These are phyloP conservation scores for Xerocomellus intermedius DNA, from an alignment of 768 basidiomycete genomes.

Conservation along the genomic window DNA sequence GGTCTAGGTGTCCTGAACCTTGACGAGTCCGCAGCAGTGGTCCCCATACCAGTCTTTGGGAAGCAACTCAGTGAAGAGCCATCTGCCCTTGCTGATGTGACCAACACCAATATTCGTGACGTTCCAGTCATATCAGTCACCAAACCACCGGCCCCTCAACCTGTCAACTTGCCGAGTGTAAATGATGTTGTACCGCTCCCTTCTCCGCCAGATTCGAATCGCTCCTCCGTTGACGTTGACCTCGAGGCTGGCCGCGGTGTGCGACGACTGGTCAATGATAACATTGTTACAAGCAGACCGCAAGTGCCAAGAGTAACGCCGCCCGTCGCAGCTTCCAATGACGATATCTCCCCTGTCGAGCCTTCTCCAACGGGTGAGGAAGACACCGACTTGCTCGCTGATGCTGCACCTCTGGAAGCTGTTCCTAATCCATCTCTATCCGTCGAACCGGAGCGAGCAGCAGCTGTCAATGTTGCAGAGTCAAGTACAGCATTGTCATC, in stretches of 20 bases:
- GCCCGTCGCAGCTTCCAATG: conserved; percentile 10
- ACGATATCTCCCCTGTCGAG: conserved; percentile 18
- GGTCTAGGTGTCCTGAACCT: conserved; percentile 45
- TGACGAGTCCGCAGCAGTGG: conserved; percentile 49
- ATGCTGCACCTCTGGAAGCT: conserved; percentile 38
- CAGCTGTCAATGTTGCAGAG: conserved; percentile 6
- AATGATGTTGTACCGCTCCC: conserved; percentile 52
- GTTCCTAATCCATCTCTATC: conserved; percentile 32
- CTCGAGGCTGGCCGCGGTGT: conserved; percentile 43
- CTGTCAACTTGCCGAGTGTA: conserved; percentile 66
- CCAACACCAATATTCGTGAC: conserved; percentile 20
- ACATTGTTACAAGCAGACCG: conserved; percentile 14
- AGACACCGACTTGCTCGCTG: conserved; percentile 52
- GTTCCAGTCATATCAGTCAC: conserved; percentile 62
- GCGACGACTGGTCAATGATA: conserved; percentile 30
- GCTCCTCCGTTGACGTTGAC: conserved; percentile 36
- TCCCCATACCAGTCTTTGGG: conserved; percentile 62
- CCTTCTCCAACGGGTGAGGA: conserved; percentile 23
- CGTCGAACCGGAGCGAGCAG: conserved; percentile 6
- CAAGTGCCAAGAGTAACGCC: conserved; percentile 10
- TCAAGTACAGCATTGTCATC: conserved; percentile 4
- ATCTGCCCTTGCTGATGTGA: conserved; percentile 22
- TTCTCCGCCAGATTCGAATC: conserved; percentile 44
- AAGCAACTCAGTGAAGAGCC: conserved; percentile 26
- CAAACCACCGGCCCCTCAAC: conserved; percentile 68